A percentile compares a stretch with the other conserved stretches of the same genome.
phyloP scores from a whole-genome alignment of 305 asterid species.

The Nicotiana rustica region DNA sequence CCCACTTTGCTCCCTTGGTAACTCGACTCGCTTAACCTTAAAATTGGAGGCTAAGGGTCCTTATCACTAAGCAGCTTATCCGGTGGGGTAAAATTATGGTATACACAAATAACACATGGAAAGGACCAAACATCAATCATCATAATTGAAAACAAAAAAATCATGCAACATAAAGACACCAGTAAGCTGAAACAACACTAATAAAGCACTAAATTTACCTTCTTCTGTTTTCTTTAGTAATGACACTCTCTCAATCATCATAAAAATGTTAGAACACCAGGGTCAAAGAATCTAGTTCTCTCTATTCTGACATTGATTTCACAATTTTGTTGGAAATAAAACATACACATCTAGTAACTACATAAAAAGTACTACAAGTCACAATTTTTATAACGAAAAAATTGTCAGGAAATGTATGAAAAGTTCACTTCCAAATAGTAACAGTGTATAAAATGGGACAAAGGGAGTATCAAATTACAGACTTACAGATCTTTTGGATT shows the following conservation, averaged over 20 bases:
- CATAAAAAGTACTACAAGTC: not conserved
- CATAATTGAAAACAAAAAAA: not conserved
- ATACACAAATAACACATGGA: not conserved
- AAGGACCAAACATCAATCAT: not conserved
- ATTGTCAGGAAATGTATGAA: not conserved
- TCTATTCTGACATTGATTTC: not conserved
- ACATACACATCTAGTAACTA: not conserved
- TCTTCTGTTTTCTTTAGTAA: not conserved
- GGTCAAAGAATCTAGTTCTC: not conserved
- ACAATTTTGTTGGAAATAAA: not conserved
- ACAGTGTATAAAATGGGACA: not conserved
- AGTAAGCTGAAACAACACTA: not conserved
- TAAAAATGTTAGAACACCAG: not conserved
- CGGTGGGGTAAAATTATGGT: not conserved
- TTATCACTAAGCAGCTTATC: not conserved
- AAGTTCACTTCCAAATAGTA: not conserved
- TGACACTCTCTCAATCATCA: not conserved
- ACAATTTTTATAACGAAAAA: not conserved
- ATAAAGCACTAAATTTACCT: not conserved
- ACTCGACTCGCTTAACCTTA: not conserved
- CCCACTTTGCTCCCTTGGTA: not conserved
- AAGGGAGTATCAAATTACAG: not conserved
- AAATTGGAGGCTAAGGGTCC: not conserved
- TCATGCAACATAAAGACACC: not conserved
- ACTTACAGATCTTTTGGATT: slow-evolving; percentile 36